Conservation (phyloP, 177 flowering plant species). For the Telopea speciosissima region DNA sequence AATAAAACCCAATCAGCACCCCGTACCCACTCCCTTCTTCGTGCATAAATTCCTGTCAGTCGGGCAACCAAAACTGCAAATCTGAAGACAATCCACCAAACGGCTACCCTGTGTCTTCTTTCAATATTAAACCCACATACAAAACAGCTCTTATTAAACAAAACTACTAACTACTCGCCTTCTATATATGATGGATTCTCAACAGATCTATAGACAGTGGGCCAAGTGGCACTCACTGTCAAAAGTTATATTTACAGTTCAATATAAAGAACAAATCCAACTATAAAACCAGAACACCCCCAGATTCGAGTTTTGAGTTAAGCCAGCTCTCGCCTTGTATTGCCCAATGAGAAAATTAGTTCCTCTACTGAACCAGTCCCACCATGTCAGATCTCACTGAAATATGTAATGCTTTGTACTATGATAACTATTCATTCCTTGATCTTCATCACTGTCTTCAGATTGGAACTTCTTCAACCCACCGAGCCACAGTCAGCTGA, state of each 20-base stretch:
- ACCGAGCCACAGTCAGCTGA: constrained; percentile 15
- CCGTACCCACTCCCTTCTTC: neutral
- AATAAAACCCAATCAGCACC: neutral
- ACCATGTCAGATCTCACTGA: constrained; percentile 8
- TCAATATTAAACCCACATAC: neutral
- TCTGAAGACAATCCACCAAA: too few species aligned
- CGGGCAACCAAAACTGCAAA: neutral
- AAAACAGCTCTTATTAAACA: neutral
- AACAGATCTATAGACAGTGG: constrained; percentile 1
- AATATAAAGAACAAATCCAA: constrained; percentile 14
- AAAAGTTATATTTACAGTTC: constrained; percentile 30
- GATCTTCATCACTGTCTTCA: constrained; percentile 11
- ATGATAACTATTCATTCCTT: constrained; percentile 1
- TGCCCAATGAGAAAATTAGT: constrained; percentile 10
- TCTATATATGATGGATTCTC: neutral
- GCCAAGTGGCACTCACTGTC: constrained; percentile 1
- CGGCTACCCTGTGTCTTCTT: too few species aligned
- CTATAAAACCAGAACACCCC: constrained; percentile 12
- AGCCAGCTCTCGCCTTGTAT: neutral
- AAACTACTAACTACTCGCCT: neutral
- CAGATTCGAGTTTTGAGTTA: constrained; percentile 6
- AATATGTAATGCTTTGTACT: constrained; percentile 6
- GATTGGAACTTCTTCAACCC: constrained; percentile 17
- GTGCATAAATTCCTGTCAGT: neutral
- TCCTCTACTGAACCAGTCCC: constrained; percentile 7